Conservation (phyloP, 2,329 filamentous ascomycete genomes). For the Taxawa tesnikishii region DNA sequence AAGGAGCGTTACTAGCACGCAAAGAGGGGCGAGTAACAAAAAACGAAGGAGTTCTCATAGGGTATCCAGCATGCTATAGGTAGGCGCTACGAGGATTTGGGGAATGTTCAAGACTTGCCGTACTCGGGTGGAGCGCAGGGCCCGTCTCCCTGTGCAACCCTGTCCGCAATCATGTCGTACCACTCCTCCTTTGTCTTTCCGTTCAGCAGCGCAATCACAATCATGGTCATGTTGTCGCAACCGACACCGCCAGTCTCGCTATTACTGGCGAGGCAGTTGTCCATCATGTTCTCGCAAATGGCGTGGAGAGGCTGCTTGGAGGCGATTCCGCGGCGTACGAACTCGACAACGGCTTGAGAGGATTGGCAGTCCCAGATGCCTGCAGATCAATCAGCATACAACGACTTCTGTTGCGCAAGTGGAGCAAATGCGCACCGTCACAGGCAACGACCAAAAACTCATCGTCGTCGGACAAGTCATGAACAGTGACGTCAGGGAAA, state of each 20-base stretch:
- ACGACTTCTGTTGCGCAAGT: background rate
- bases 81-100: constrained; percentile 1
- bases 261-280: constrained; percentile 96
- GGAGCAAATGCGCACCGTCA: constrained; percentile 57
- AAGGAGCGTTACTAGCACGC: background rate
- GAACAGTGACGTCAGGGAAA: constrained; percentile 84
- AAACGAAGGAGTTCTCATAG: background rate
- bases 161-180: constrained; percentile 90
- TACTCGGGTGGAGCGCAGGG: constrained; percentile 98
- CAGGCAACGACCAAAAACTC: constrained; percentile 91
- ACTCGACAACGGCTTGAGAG: constrained; percentile 93
- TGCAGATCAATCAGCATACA: constrained; percentile 25
- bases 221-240: constrained; percentile 99
- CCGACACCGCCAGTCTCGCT: constrained; percentile 95
- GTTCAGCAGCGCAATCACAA: constrained; percentile 75
- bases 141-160: constrained; percentile 92
- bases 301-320: constrained; percentile 89
- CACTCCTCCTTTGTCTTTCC: constrained; percentile 94
- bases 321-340: constrained; percentile 89
- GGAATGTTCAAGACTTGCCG: constrained; percentile 57
- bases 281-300: constrained; percentile 99
- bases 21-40: background rate
- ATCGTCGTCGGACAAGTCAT: constrained; percentile 84
- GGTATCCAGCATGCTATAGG: background rate
- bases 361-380: constrained; percentile 99